phyloP scores from a whole-genome alignment of 2,329 filamentous ascomycete genomes.

The Tolypocladium cylindrosporum region DNA sequence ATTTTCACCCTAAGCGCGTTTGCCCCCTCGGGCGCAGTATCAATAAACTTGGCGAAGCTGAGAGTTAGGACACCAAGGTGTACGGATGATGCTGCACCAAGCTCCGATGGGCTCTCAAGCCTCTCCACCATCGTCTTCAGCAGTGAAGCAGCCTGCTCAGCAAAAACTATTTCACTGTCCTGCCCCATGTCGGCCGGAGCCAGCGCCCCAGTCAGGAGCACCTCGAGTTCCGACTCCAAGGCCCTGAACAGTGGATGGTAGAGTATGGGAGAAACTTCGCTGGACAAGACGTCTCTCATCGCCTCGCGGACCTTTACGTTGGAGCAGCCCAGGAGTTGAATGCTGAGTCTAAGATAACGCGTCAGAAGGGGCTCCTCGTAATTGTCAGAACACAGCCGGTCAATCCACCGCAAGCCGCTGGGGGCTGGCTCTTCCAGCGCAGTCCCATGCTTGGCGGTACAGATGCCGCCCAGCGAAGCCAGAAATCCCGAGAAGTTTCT shows the following conservation, averaged over 20 bases:
- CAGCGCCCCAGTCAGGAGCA: constrained; percentile 47
- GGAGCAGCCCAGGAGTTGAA: constrained; percentile 53
- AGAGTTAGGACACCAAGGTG: constrained; percentile 54
- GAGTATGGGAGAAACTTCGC: constrained; percentile 51
- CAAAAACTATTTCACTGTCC: constrained; percentile 55
- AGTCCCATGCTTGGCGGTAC: constrained; percentile 48
- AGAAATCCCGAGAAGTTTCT: constrained; percentile 60
- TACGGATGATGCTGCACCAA: constrained; percentile 51
- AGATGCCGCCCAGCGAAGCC: constrained; percentile 56
- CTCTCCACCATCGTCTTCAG: constrained; percentile 54
- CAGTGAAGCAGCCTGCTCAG: constrained; percentile 56
- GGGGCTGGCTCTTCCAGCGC: constrained; percentile 48
- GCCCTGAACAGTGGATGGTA: constrained; percentile 55
- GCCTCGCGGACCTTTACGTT: constrained; percentile 57
- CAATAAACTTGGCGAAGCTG: constrained; percentile 57
- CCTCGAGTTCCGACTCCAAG: constrained; percentile 54
- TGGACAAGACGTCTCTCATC: constrained; percentile 55
- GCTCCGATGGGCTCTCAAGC: constrained; percentile 52
- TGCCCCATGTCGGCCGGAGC: constrained; percentile 40
- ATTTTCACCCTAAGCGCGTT: constrained; percentile 55
- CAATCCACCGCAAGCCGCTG: constrained; percentile 54
- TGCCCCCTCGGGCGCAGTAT: constrained; percentile 44
- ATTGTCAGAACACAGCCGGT: constrained; percentile 46
- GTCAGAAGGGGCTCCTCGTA: constrained; percentile 51
- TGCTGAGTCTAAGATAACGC: constrained; percentile 51